Conservation (phyloP, 176 grass and related monocot genomes). For the Oryza glaberrima region DNA sequence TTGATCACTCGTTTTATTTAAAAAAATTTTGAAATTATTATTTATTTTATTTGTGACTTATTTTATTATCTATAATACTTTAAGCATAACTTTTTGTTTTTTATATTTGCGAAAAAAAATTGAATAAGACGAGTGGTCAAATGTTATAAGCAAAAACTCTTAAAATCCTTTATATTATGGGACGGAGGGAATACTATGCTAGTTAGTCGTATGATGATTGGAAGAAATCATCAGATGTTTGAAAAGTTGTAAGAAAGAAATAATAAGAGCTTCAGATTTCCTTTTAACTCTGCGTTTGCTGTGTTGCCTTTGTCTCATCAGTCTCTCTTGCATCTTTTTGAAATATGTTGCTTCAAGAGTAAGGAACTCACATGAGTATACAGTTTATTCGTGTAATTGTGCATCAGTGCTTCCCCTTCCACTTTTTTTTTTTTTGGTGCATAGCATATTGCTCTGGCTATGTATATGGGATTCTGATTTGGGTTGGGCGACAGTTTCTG, state of each 20-base stretch:
- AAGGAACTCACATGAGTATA: background rate
- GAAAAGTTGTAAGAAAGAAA: slow-evolving; percentile 44
- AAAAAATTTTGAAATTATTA: too few species aligned
- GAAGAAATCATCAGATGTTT: slow-evolving; percentile 26
- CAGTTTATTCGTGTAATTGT: background rate
- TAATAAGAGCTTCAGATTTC: slow-evolving; percentile 50
- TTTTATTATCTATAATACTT: too few species aligned
- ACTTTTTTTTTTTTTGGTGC: too few species aligned
- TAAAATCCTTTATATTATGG: too few species aligned
- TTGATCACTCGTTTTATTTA: too few species aligned
- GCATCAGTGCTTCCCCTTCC: background rate
- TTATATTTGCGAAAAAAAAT: too few species aligned
- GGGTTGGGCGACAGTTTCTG: background rate
- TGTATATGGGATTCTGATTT: background rate
- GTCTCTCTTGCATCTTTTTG: background rate
- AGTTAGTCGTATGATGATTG: slow-evolving; percentile 16
- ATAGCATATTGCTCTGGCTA: background rate
- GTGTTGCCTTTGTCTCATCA: background rate
- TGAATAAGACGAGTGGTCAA: too few species aligned
- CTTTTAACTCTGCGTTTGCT: background rate
- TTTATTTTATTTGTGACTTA: too few species aligned
- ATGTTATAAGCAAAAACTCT: too few species aligned
- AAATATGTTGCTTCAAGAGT: slow-evolving; percentile 34
- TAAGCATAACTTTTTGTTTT: too few species aligned
- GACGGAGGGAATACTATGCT: background rate